Percentiles rank a stretch among this genome's conserved stretches.
Evolutionary conservation across 2,329 filamentous ascomycete genomes (phyloP).

Genomic region (Penicillium sp.): DNA sequence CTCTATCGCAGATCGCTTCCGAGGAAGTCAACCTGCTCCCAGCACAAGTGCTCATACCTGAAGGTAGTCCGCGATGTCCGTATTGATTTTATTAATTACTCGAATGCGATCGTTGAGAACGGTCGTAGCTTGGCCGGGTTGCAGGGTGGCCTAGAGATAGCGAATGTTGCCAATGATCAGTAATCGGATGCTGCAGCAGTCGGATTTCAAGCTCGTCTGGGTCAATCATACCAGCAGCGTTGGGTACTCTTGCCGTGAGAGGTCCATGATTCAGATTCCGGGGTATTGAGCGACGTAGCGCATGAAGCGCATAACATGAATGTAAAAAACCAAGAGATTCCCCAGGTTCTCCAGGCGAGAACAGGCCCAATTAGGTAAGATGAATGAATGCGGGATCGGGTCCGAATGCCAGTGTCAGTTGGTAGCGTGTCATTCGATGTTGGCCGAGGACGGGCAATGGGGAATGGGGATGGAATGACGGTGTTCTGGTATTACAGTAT

Average conservation of each 20-base stretch:
- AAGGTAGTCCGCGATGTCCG: constrained; percentile 93
- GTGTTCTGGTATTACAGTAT: constrained; percentile 7
- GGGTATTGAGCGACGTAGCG: constrained; percentile 17
- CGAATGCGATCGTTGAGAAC: constrained; percentile 85
- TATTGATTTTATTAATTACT: constrained; percentile 81
- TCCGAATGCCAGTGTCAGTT: constrained; percentile 13
- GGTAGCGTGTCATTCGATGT: constrained; percentile 15
- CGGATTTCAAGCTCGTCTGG: constrained; percentile 10
- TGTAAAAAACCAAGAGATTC: constrained; percentile 6
- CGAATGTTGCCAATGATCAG: constrained; percentile 9
- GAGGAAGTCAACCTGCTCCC: constrained; percentile 10
- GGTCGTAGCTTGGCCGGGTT: constrained; percentile 77
- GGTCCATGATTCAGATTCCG: constrained; percentile 60
- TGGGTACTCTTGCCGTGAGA: constrained; percentile 88
- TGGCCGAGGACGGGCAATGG: constrained; percentile 21
- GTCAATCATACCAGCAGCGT: constrained; percentile 77
- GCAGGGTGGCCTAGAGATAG: constrained; percentile 68
- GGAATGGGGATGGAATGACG: constrained; percentile 26
- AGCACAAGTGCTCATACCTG: constrained; percentile 62
- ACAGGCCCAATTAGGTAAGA: constrained; percentile 13
- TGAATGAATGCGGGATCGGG: constrained; percentile 19
- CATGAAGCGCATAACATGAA: constrained; percentile 37
- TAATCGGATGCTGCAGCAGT: constrained; percentile 12
- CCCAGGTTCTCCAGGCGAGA: background rate
- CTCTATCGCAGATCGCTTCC: constrained; percentile 4